These are phyloP conservation scores for Rhynchospora pubera DNA, from an alignment of 176 grass and related monocot species.

Conservation along the genomic window DNA sequence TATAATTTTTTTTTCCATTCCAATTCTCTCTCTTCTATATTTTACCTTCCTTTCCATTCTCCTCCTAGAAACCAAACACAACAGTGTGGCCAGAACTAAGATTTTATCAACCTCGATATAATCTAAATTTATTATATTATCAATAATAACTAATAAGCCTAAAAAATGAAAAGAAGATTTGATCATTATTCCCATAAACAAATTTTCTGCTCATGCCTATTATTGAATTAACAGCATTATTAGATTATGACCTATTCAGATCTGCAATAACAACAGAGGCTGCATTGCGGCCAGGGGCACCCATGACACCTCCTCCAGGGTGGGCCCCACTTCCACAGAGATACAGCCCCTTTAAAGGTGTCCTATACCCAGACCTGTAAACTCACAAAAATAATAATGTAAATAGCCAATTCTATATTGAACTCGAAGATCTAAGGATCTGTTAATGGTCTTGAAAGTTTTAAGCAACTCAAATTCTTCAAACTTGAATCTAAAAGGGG, in stretches of 20 bases:
- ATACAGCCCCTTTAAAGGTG: conserved; percentile 80
- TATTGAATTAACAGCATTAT: background rate
- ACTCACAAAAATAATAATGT: background rate
- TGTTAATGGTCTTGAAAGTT: background rate
- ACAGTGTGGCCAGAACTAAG: background rate
- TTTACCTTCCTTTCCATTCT: no score
- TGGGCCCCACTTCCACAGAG: conserved; percentile 88
- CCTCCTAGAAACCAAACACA: no score
- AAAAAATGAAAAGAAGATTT: background rate
- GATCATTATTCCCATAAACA: background rate
- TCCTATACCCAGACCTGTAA: conserved; percentile 85
- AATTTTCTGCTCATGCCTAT: background rate
- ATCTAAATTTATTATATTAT: background rate
- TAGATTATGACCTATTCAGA: conserved; percentile 19
- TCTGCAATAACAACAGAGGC: conserved; percentile 68
- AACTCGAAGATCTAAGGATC: background rate
- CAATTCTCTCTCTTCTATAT: no score
- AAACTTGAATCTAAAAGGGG: background rate
- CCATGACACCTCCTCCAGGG: conserved; percentile 95
- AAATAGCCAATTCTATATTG: background rate
- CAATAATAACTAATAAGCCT: background rate
- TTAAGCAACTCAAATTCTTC: background rate
- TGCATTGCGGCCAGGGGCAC: conserved; percentile 85
- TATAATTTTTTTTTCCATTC: no score
- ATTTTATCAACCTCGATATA: background rate